Base-by-base conservation (phyloP, 176 grass and related monocot genomes). In the Oryza meridionalis region DNA sequence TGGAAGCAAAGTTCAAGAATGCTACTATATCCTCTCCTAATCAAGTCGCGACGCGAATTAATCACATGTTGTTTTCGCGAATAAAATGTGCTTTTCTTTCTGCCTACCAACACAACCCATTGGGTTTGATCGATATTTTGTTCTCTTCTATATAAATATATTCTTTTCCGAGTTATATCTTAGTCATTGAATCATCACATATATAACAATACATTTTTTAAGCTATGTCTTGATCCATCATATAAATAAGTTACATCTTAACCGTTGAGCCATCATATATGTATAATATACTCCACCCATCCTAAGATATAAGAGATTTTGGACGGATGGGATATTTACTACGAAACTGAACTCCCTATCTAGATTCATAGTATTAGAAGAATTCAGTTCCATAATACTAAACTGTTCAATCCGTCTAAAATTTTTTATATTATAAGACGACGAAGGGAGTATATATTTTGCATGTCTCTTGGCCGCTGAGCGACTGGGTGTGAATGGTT, bases 1-100 rank as follows among this genome's bases (percentile, higher is more conserved):
- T 24, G 40, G 75, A 87, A 90, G 88, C 84, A 84, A 87, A 79
- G 88, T 87, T 15, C 21, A 47, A 67, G 47, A 78, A 27, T 55
- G 73, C 73, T 69, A 55, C 69, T 65, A 27, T 70, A 76, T 31
- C 64, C 26, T 0, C 27, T 19, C 25, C 31, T 16, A 22, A 40
- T 81, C 26, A 88, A 83, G 26, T 64, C 13, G 65, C 27, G 5
- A 16, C 29, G 11, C 77, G 69, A 81, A 81, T 71, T 64, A 80
- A 71, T 72, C 53, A 43, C 82, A 55, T 32, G 50, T 70, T 62
- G 21, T 64, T 85, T 78, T 35, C 59, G 7, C 2, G 5, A 77
- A 77, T 82, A 69, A 69, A 70, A 55, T 67, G 53, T 70, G 79
- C 24, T 12, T 9, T 21, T 73, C 24, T 67, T 69, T 27, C 11